A percentile compares a stretch with the other conserved stretches of the same genome.
phyloP scores from a whole-genome alignment of 495 filamentous ascomycete species.

The Annulohypoxylon nitens region DNA sequence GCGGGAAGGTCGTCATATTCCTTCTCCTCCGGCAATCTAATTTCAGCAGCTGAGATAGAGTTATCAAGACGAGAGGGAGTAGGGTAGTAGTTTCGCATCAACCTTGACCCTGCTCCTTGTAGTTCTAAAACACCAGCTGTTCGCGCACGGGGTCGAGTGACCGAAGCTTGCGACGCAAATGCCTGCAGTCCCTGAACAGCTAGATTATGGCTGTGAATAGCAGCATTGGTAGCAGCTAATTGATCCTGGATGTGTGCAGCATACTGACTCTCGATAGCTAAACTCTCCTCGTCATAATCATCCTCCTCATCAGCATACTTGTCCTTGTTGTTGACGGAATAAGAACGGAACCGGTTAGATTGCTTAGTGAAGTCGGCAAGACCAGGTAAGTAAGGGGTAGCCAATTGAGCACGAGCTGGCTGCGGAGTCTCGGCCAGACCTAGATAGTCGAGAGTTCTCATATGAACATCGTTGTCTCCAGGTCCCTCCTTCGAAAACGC shows the following conservation, averaged over 20 bases:
- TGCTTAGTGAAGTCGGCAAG: conserved; percentile 80
- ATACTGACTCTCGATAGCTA: conserved; percentile 79
- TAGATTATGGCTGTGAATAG: conserved; percentile 92
- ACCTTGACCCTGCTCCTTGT: conserved; percentile 71
- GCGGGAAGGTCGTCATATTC: conserved; percentile 78
- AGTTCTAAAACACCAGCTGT: conserved; percentile 91
- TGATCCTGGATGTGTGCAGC: conserved; percentile 70
- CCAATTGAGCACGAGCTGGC: conserved; percentile 77
- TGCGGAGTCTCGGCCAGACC: conserved; percentile 95
- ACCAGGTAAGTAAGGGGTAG: conserved; percentile 82
- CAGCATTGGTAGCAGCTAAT: conserved; percentile 84
- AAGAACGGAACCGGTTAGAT: conserved; percentile 90
- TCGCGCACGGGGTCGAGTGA: conserved; percentile 83
- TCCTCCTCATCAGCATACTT: conserved; percentile 97
- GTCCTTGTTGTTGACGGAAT: conserved; percentile 98
- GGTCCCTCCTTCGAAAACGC: conserved; percentile 91
- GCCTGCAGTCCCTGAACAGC: conserved; percentile 79
- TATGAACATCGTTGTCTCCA: conserved; percentile 83
- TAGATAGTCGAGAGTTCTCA: conserved; percentile 95
- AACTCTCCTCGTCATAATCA: conserved; percentile 79
- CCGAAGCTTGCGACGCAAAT: conserved; percentile 84
- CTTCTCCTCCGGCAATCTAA: conserved; percentile 76
- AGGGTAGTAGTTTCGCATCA: conserved; percentile 82
- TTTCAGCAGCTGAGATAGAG: conserved; percentile 84
- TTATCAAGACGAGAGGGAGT: conserved; percentile 86